Percentiles rank a stretch among this genome's conserved stretches.
Conservation (phyloP, 306 rosid species). For the Spatholobus suberectus region DNA sequence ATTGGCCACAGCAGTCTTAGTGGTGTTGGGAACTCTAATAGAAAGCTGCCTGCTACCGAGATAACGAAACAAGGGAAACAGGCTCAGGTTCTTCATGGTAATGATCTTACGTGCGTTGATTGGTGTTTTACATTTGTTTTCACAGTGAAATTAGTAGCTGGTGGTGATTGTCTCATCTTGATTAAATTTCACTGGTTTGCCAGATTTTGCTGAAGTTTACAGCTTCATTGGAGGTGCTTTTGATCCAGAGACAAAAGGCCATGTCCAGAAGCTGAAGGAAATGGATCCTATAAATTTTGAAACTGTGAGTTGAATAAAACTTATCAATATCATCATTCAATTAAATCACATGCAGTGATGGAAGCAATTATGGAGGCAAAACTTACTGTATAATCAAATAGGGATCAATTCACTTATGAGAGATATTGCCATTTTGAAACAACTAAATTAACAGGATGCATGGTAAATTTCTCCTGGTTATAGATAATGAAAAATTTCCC, state of each 20-base stretch:
- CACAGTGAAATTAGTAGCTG: neutral
- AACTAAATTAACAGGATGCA: neutral
- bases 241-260: conserved; percentile 73
- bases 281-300: conserved; percentile 88
- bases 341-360: too few relatives aligned
- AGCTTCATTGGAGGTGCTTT: conserved; percentile 47
- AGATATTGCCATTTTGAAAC: neutral
- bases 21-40: conserved; percentile 53
- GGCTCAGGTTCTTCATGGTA: conserved; percentile 62
- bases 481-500: neutral
- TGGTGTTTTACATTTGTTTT: neutral
- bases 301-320: conserved; percentile 63
- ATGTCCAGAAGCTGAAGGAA: conserved; percentile 74
- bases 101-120: conserved; percentile 19
- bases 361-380: neutral
- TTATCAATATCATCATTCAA: neutral
- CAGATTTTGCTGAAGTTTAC: conserved; percentile 81
- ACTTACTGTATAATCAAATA: neutral
- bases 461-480: neutral
- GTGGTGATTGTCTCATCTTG: conserved; percentile 2
- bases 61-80: conserved; percentile 61
- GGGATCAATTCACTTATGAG: neutral
- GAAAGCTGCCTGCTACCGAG: conserved; percentile 51
- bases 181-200: conserved; percentile 56
- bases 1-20: conserved; percentile 45